These are phyloP conservation scores for Rusavskia elegans DNA, from an alignment of 495 filamentous ascomycete genomes.

Conservation along the genomic window DNA sequence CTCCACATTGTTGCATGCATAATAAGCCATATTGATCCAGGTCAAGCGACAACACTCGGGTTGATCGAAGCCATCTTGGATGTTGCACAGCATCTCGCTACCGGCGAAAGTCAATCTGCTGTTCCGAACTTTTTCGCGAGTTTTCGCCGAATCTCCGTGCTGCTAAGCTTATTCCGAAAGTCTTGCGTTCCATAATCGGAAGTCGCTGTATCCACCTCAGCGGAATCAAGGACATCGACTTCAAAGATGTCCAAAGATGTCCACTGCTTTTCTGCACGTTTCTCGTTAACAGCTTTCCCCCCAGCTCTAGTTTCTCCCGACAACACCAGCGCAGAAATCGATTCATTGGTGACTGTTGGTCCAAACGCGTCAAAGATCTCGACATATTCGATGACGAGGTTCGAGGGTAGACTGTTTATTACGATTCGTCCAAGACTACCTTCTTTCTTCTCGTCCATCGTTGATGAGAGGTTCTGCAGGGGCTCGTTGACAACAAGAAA, in stretches of 20 bases:
- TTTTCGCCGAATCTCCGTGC: constrained; percentile 51
- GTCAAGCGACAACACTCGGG: not conserved
- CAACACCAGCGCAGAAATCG: constrained; percentile 66
- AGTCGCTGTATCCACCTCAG: constrained; percentile 30
- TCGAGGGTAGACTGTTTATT: constrained; percentile 24
- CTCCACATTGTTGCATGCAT: constrained; percentile 12
- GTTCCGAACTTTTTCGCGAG: constrained; percentile 15
- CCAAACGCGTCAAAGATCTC: constrained; percentile 82
- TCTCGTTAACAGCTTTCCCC: constrained; percentile 68
- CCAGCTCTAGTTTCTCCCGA: constrained; percentile 80
- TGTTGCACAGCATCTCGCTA: not conserved
- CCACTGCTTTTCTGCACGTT: constrained; percentile 68
- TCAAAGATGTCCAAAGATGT: constrained; percentile 61
- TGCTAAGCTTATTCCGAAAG: constrained; percentile 81
- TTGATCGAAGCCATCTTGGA: not conserved
- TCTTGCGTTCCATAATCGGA: constrained; percentile 25
- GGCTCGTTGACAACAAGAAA: constrained; percentile 28
- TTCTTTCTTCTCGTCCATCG: not conserved
- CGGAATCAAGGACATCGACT: constrained; percentile 74
- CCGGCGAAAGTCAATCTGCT: not conserved
- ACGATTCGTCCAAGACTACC: not conserved
- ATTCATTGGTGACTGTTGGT: constrained; percentile 72
- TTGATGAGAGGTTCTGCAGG: constrained; percentile 28
- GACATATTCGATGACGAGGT: constrained; percentile 50
- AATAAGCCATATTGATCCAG: not conserved